These are phyloP conservation scores for Coniochaeta sp. DNA, from an alignment of 2,329 filamentous ascomycete species.

Conservation along the genomic window DNA sequence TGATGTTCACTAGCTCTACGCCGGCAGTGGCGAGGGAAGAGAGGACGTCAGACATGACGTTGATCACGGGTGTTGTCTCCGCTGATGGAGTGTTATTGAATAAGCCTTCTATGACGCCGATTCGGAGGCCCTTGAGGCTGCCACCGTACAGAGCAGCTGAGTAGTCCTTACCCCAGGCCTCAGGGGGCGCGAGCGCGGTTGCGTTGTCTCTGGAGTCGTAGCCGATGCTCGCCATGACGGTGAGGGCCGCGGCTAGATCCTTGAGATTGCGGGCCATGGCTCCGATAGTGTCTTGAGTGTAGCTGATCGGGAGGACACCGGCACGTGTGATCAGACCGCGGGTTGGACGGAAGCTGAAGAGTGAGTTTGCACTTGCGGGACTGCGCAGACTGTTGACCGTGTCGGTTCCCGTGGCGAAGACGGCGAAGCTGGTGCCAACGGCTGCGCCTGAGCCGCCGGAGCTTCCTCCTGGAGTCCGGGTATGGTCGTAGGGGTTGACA, in stretches of 20 bases:
- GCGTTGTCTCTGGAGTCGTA: conserved; percentile 44
- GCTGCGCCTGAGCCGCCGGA: conserved; percentile 57
- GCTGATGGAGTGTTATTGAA: conserved; percentile 42
- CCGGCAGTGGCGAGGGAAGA: conserved; percentile 36
- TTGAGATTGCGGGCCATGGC: conserved; percentile 43
- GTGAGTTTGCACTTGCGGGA: conserved; percentile 52
- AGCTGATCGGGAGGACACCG: conserved; percentile 48
- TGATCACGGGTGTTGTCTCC: conserved; percentile 52
- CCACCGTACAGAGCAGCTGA: conserved; percentile 23
- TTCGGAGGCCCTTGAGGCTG: conserved; percentile 18
- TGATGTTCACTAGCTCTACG: conserved; percentile 42
- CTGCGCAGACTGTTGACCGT: conserved; percentile 56
- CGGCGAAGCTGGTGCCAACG: conserved; percentile 45
- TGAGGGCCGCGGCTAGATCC: conserved; percentile 42
- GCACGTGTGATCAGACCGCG: conserved; percentile 39
- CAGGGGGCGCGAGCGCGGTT: conserved; percentile 38
- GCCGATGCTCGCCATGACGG: conserved; percentile 44
- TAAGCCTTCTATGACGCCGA: conserved; percentile 40
- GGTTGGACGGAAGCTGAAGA: conserved; percentile 54
- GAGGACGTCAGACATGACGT: conserved; percentile 40
- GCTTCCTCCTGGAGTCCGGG: conserved; percentile 58
- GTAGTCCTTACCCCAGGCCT: conserved; percentile 37
- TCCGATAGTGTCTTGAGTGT: conserved; percentile 48
- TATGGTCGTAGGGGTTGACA: conserved; percentile 57
- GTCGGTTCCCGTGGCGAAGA: conserved; percentile 52